phyloP scores from a whole-genome alignment of 1,284 basidiomycete species.

The Cryptococcus sp. region DNA sequence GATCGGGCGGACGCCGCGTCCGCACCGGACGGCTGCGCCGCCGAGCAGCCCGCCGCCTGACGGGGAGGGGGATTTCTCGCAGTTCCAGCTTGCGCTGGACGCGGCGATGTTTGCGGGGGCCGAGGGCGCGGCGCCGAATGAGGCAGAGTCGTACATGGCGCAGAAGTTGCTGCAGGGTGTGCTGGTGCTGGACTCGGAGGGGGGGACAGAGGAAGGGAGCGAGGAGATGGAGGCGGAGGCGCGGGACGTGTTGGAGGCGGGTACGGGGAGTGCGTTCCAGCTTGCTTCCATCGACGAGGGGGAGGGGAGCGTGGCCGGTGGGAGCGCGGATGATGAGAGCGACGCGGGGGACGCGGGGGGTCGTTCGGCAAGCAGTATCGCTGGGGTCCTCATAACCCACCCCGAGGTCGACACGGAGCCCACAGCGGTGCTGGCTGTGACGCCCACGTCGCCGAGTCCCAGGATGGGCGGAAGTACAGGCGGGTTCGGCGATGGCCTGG shows the following conservation, averaged over 20 bases:
- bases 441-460: no score
- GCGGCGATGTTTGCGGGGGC: neutral
- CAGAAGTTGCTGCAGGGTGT: neutral
- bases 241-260: neutral
- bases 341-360: no score
- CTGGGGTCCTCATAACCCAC: no score
- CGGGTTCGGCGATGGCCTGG: no score
- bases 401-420: no score
- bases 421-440: no score
- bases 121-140: neutral
- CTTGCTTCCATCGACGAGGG: no score
- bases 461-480: no score
- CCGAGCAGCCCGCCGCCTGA: conserved; percentile 47
- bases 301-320: no score
- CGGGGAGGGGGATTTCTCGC: neutral
- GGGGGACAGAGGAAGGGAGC: neutral
- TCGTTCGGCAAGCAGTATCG: no score
- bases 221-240: neutral
- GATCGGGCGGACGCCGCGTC: conserved; percentile 46
- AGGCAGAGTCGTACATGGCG: conserved; percentile 4
- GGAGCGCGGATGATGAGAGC: no score
- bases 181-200: neutral
- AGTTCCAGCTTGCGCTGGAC: neutral
- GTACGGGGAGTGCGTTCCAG: no score
- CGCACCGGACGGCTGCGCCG: conserved; percentile 42